Percentiles rank a stretch among this genome's conserved stretches.
These are phyloP conservation scores for Ophiostoma angusticollis DNA, from an alignment of 2,329 filamentous ascomycete species.

Conservation along the genomic window DNA sequence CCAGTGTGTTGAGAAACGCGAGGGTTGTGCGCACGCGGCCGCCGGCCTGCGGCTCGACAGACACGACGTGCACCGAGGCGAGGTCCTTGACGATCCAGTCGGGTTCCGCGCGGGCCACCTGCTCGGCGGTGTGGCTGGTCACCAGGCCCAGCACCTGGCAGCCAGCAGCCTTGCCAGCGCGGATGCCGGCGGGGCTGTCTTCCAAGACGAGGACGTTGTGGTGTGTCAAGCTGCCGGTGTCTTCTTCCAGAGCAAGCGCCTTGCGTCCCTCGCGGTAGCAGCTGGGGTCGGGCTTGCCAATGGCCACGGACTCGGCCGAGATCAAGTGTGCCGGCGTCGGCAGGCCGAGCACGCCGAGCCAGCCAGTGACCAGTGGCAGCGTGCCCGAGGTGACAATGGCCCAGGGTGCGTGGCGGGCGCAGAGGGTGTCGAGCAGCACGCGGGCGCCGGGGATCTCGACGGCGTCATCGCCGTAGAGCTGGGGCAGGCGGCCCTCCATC, in stretches of 20 bases:
- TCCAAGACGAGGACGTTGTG: conserved; percentile 61
- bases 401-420: conserved; percentile 55
- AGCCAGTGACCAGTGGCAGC: conserved; percentile 53
- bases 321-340: conserved; percentile 54
- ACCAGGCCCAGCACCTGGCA: conserved; percentile 75
- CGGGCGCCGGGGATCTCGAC: conserved; percentile 77
- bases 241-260: conserved; percentile 40
- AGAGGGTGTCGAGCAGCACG: conserved; percentile 51
- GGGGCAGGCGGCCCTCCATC: conserved; percentile 67
- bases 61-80: conserved; percentile 54
- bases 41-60: conserved; percentile 42
- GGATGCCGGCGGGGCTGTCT: conserved; percentile 78
- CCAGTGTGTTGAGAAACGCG: conserved; percentile 52
- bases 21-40: conserved; percentile 29
- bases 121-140: conserved; percentile 65
- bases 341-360: conserved; percentile 55
- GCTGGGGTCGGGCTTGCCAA: conserved; percentile 65
- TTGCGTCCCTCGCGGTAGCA: conserved; percentile 60
- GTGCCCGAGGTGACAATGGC: conserved; percentile 75
- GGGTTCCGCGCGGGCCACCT: conserved; percentile 62
- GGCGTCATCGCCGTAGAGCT: conserved; percentile 63
- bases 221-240: background rate
- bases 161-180: conserved; percentile 71
- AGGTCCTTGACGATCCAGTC: conserved; percentile 81
- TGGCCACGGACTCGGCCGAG: conserved; percentile 60